Conservation (phyloP, 495 filamentous ascomycete species). For the Penicillium egyptiacum region DNA sequence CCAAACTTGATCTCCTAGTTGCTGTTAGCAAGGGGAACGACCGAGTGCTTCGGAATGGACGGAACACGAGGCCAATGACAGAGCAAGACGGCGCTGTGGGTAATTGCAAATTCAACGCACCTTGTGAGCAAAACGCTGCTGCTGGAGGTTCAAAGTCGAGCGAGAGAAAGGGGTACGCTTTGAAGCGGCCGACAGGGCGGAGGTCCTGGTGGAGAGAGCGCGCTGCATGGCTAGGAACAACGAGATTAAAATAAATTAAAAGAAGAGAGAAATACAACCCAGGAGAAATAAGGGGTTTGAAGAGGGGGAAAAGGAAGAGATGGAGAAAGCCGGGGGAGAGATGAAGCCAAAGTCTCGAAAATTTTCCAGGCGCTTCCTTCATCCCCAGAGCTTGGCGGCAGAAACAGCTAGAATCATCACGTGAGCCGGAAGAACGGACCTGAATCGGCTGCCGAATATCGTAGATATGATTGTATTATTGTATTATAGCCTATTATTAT, state of each 20-base stretch:
- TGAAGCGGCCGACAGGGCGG: slow-evolving; percentile 68
- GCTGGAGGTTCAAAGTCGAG: slow-evolving; percentile 65
- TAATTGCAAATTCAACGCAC: slow-evolving; percentile 47
- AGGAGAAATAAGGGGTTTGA: slow-evolving; percentile 25
- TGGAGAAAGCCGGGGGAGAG: slow-evolving; percentile 29
- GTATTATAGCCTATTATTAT: background rate
- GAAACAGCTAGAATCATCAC: slow-evolving; percentile 51
- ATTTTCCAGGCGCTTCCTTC: slow-evolving; percentile 50
- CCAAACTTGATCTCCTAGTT: slow-evolving; percentile 94
- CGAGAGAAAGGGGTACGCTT: slow-evolving; percentile 50
- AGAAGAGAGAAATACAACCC: slow-evolving; percentile 26
- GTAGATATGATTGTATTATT: background rate
- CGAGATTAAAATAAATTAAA: slow-evolving; percentile 25
- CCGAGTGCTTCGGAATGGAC: slow-evolving; percentile 21
- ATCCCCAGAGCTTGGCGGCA: slow-evolving; percentile 50
- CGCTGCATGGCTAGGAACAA: slow-evolving; percentile 65
- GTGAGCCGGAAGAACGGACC: slow-evolving; percentile 25
- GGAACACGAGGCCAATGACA: slow-evolving; percentile 15
- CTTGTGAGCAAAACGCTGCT: slow-evolving; percentile 94
- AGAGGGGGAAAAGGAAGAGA: slow-evolving; percentile 20
- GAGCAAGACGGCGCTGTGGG: background rate
- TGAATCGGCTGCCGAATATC: background rate
- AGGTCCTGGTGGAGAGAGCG: slow-evolving; percentile 65
- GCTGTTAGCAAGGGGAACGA: slow-evolving; percentile 25
- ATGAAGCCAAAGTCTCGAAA: slow-evolving; percentile 54